Evolutionary conservation across 495 filamentous ascomycete genomes (phyloP).

Genomic region (Amniculicola lignicola): DNA sequence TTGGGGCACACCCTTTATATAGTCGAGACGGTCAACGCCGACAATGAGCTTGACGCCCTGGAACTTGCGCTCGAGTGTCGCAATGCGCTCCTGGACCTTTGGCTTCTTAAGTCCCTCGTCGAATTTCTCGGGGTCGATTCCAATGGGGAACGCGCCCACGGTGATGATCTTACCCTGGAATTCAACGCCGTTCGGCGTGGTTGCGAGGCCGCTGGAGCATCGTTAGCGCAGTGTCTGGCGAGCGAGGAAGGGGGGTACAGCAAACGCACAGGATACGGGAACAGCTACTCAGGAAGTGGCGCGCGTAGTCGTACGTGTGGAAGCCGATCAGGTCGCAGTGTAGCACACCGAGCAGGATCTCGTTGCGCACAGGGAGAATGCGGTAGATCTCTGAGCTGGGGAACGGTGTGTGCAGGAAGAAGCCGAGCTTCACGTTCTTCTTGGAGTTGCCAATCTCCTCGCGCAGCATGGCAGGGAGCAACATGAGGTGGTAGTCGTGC

Average conservation of each 20-base stretch:
- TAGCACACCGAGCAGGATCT: constrained; percentile 73
- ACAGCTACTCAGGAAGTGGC: constrained; percentile 86
- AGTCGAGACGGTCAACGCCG: constrained; percentile 88
- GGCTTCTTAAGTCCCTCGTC: constrained; percentile 77
- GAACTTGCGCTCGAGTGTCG: constrained; percentile 72
- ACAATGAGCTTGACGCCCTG: constrained; percentile 86
- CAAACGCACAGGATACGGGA: constrained; percentile 69
- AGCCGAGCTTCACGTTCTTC: constrained; percentile 84
- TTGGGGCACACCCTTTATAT: constrained; percentile 94
- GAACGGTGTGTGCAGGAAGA: constrained; percentile 94
- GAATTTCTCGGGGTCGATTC: constrained; percentile 96
- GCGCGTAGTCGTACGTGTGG: constrained; percentile 90
- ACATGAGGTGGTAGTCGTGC: constrained; percentile 95
- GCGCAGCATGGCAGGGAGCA: constrained; percentile 80
- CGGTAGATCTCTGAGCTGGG: constrained; percentile 90
- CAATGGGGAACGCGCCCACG: constrained; percentile 84
- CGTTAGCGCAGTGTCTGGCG: neutral
- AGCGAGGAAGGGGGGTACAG: neutral
- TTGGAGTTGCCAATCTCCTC: constrained; percentile 66
- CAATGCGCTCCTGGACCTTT: constrained; percentile 75
- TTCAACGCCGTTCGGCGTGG: constrained; percentile 79
- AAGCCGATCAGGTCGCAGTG: constrained; percentile 88
- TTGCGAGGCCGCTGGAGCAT: constrained; percentile 60
- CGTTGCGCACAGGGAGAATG: constrained; percentile 81
- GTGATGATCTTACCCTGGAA: constrained; percentile 70